Conservation (phyloP, 768 basidiomycete genomes). For the Xerocomellus dryophilus region DNA sequence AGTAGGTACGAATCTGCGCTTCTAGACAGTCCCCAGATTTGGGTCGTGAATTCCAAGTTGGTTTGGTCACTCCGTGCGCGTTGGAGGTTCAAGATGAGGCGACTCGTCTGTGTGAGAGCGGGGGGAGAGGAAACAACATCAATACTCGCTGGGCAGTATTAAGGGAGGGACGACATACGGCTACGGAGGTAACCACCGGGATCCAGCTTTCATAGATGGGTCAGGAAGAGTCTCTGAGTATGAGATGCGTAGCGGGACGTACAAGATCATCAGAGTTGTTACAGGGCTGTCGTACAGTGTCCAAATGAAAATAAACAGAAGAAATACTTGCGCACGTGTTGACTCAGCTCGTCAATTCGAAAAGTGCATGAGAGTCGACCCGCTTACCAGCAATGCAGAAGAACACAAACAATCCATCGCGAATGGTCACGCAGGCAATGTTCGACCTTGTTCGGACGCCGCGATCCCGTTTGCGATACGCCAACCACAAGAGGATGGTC, state of each 20-base stretch:
- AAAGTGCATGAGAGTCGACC: background rate
- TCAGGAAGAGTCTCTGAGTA: background rate
- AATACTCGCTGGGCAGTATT: background rate
- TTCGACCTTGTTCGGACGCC: background rate
- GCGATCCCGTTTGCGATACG: constrained; percentile 12
- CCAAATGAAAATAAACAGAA: background rate
- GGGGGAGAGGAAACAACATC: background rate
- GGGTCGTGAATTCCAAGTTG: constrained; percentile 13
- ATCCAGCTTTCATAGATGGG: constrained; percentile 14
- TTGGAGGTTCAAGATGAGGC: constrained; percentile 22
- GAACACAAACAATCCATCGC: constrained; percentile 22
- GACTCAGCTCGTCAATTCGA: background rate
- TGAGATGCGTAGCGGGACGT: background rate
- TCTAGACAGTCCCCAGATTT: constrained; percentile 10
- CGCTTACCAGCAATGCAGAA: constrained; percentile 14
- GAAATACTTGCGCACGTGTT: constrained; percentile 10
- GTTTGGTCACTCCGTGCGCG: fast-evolving
- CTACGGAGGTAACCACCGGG: constrained; percentile 16
- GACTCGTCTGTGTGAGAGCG: constrained; percentile 8
- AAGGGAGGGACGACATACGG: constrained; percentile 9
- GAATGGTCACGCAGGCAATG: constrained; percentile 21
- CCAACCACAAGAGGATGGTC: constrained; percentile 18
- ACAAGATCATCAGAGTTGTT: constrained; percentile 14
- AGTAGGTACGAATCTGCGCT: constrained; percentile 16
- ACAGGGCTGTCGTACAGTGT: background rate